Evolutionary conservation across 2,329 filamentous ascomycete genomes (phyloP).

Genomic region (Ophiocordyceps camponoti-saundersi): DNA sequence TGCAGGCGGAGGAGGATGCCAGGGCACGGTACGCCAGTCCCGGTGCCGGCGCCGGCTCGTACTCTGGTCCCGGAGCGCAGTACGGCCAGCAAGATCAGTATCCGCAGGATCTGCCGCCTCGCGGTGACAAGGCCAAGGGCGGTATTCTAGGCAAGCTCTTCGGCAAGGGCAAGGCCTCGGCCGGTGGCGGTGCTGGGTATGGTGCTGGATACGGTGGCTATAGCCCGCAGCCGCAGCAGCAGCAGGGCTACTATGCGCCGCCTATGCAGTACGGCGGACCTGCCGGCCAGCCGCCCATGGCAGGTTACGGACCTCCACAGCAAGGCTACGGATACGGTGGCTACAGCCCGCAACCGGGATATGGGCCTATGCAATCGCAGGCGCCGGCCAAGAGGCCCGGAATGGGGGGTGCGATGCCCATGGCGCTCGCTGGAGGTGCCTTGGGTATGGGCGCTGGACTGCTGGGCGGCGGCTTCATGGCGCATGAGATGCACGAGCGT

Average conservation of each 20-base stretch:
- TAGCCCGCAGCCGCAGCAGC: conserved; percentile 6
- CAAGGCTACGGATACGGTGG: conserved; percentile 3
- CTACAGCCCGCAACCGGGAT: conserved; percentile 5
- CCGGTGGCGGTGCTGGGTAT: conserved; percentile 3
- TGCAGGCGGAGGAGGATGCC: conserved; percentile 73
- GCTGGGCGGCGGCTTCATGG: conserved; percentile 59
- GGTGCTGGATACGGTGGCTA: conserved; percentile 5
- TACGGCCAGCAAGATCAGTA: conserved; percentile 6
- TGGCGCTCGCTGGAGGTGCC: conserved; percentile 52
- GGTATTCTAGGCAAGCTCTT: conserved; percentile 36
- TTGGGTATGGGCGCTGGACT: conserved; percentile 69
- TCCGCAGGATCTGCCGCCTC: conserved; percentile 25
- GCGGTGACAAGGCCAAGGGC: conserved; percentile 17
- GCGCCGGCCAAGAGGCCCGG: conserved; percentile 21
- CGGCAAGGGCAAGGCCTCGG: conserved; percentile 20
- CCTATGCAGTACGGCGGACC: conserved; percentile 7
- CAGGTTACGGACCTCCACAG: neutral
- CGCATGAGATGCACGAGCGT: conserved; percentile 45
- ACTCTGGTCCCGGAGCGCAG: conserved; percentile 4
- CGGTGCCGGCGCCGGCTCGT: conserved; percentile 7
- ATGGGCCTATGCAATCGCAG: conserved; percentile 13
- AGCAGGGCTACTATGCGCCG: conserved; percentile 11
- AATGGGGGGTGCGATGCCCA: conserved; percentile 9
- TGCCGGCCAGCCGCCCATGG: neutral
- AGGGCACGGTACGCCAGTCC: conserved; percentile 22